Conservation (phyloP, 2,329 filamentous ascomycete genomes). For the Pseudogymnoascus sp. region DNA sequence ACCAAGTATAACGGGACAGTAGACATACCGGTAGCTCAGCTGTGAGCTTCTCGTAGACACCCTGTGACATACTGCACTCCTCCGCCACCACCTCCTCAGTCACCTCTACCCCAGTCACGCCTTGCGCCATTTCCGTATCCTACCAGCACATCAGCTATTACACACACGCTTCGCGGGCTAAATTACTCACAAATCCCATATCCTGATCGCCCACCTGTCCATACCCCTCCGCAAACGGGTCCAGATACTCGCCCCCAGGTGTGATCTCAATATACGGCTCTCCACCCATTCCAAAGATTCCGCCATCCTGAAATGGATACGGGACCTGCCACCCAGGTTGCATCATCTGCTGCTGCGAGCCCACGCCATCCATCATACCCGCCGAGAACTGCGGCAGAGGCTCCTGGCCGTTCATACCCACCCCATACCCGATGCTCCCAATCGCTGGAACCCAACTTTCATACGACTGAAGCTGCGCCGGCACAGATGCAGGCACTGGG, state of each 20-base stretch:
- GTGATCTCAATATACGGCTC: background rate
- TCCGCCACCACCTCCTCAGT: background rate
- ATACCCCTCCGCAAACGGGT: conserved; percentile 2
- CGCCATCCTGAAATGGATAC: conserved; percentile 9
- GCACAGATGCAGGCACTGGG: background rate
- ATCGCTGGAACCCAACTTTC: background rate
- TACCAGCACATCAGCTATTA: background rate
- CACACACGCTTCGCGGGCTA: background rate
- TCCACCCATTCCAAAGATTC: conserved; percentile 5
- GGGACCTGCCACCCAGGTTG: background rate
- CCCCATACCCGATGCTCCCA: background rate
- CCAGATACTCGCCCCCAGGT: conserved; percentile 1
- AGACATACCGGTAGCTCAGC: conserved; percentile 6
- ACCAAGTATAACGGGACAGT: background rate
- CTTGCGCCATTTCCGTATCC: conserved; percentile 5
- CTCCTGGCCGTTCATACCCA: background rate
- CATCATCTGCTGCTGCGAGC: background rate
- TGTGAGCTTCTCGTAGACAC: background rate
- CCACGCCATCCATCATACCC: background rate
- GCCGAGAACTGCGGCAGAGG: background rate
- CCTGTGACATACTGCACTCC: background rate
- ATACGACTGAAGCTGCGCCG: background rate
- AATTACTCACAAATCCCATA: conserved; percentile 3
- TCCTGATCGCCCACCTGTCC: conserved; percentile 6
- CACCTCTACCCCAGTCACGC: background rate